Evolutionary conservation across 2,329 filamentous ascomycete species (phyloP).

Genomic region (Aspergillus brasiliensis): DNA sequence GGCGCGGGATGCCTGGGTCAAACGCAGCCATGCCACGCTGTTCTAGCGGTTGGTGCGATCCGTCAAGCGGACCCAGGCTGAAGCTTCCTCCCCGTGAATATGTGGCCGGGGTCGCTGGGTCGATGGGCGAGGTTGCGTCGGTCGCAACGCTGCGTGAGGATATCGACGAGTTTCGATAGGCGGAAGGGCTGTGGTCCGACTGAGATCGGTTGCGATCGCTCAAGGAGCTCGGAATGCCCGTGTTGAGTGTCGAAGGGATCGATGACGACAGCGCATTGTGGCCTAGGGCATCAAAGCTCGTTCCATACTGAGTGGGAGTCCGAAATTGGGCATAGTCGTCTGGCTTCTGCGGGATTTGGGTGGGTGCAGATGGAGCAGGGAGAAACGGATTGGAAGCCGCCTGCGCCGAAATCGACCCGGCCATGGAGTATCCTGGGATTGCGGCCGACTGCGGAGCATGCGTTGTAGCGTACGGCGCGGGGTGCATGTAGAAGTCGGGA

Average conservation of each 20-base stretch:
- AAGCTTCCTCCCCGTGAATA: slow-evolving; percentile 42
- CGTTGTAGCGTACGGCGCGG: slow-evolving; percentile 34
- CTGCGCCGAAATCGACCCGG: slow-evolving; percentile 34
- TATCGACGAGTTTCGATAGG: slow-evolving; percentile 45
- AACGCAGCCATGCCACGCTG: slow-evolving; percentile 35
- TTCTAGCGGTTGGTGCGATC: slow-evolving; percentile 32
- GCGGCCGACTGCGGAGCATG: slow-evolving; percentile 38
- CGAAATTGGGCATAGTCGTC: slow-evolving; percentile 43
- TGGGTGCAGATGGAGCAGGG: slow-evolving; percentile 32
- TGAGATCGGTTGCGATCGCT: slow-evolving; percentile 41
- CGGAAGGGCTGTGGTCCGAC: slow-evolving; percentile 38
- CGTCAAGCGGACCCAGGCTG: slow-evolving; percentile 38
- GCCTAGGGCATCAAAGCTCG: slow-evolving; percentile 38
- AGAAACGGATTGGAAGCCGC: slow-evolving; percentile 42
- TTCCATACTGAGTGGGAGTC: slow-evolving; percentile 32
- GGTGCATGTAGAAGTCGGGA: slow-evolving; percentile 42
- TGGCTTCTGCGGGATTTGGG: slow-evolving; percentile 35
- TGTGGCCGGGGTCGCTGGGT: slow-evolving; percentile 38
- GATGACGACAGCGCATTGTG: slow-evolving; percentile 38
- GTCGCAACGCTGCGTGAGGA: slow-evolving; percentile 41
- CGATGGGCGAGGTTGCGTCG: slow-evolving; percentile 42
- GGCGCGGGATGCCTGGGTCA: slow-evolving; percentile 37
- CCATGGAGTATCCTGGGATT: slow-evolving; percentile 39
- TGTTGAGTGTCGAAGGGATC: slow-evolving; percentile 35
- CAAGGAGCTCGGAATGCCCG: slow-evolving; percentile 34